phyloP scores from a whole-genome alignment of 2,329 filamentous ascomycete genomes.

The Geoglossum cookeanum region DNA sequence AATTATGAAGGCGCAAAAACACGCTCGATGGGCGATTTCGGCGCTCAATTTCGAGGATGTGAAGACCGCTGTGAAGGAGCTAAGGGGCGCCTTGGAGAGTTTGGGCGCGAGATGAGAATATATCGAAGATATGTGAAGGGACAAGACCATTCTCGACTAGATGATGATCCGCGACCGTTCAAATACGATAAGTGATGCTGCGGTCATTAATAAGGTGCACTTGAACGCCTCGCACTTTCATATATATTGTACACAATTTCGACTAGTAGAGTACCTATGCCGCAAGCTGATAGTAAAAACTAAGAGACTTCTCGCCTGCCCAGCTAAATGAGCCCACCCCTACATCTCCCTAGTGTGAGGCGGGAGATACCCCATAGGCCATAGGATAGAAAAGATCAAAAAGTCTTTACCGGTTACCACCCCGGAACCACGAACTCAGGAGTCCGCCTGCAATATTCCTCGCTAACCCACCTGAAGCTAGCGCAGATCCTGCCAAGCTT shows the following conservation, averaged over 20 bases:
- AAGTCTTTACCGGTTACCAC: slow-evolving; percentile 16
- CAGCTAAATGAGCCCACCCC: not conserved
- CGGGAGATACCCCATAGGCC: not conserved
- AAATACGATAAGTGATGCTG: not conserved
- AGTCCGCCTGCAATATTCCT: slow-evolving; percentile 34
- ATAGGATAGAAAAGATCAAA: not conserved
- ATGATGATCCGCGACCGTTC: not conserved
- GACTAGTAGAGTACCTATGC: not conserved
- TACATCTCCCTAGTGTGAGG: not conserved
- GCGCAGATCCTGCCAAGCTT: slow-evolving; percentile 34
- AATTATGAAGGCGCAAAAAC: slow-evolving; percentile 72
- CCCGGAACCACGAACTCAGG: slow-evolving; percentile 32
- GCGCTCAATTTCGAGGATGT: slow-evolving; percentile 95
- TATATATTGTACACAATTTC: not conserved
- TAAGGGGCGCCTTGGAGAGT: slow-evolving; percentile 51
- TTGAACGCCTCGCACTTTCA: not conserved
- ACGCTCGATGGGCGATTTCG: slow-evolving; percentile 92
- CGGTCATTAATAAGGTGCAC: not conserved
- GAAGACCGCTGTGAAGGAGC: slow-evolving; percentile 67
- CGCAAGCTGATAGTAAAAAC: not conserved
- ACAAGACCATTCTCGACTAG: not conserved
- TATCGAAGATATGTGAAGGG: not conserved
- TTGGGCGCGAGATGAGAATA: slow-evolving; percentile 25
- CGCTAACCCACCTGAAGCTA: slow-evolving; percentile 32
- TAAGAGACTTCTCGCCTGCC: not conserved